phyloP scores from a whole-genome alignment of 2,329 filamentous ascomycete species.

The Neonectria hederae region DNA sequence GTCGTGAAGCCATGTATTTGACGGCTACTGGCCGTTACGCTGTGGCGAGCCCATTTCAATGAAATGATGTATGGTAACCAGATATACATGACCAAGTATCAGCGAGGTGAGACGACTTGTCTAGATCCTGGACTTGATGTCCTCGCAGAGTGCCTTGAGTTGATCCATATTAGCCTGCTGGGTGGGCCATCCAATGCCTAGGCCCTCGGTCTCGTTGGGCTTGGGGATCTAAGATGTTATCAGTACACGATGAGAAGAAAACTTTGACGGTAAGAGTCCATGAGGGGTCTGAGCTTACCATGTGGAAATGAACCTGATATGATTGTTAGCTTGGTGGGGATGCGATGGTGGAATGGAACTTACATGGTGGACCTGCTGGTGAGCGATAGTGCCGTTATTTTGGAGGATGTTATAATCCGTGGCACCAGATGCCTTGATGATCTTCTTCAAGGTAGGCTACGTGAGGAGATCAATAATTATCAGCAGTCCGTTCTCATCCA shows the following conservation, averaged over 20 bases:
- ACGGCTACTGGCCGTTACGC: constrained; percentile 8
- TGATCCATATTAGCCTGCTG: constrained; percentile 81
- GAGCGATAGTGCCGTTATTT: constrained; percentile 92
- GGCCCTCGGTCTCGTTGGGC: constrained; percentile 82
- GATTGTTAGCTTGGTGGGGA: constrained; percentile 11
- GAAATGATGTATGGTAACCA: background rate
- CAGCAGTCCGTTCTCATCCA: constrained; percentile 1
- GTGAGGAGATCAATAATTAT: background rate
- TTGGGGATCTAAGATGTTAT: constrained; percentile 80
- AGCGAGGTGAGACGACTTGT: constrained; percentile 6
- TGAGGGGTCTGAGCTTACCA: constrained; percentile 64
- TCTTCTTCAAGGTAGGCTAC: constrained; percentile 74
- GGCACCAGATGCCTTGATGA: constrained; percentile 79
- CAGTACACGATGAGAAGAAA: constrained; percentile 9
- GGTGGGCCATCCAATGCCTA: constrained; percentile 83
- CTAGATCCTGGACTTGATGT: constrained; percentile 91
- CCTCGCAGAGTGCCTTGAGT: constrained; percentile 80
- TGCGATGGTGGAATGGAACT: constrained; percentile 45
- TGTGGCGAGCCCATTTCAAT: constrained; percentile 2
- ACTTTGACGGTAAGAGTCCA: background rate
- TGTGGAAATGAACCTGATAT: constrained; percentile 86
- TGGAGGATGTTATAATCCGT: constrained; percentile 92
- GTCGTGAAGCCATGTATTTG: constrained; percentile 18
- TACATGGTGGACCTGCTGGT: constrained; percentile 93
- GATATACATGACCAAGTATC: constrained; percentile 9